These are phyloP conservation scores for Kodamaea arcana DNA, from an alignment of 1,139 yeast genomes.

Conservation along the genomic window DNA sequence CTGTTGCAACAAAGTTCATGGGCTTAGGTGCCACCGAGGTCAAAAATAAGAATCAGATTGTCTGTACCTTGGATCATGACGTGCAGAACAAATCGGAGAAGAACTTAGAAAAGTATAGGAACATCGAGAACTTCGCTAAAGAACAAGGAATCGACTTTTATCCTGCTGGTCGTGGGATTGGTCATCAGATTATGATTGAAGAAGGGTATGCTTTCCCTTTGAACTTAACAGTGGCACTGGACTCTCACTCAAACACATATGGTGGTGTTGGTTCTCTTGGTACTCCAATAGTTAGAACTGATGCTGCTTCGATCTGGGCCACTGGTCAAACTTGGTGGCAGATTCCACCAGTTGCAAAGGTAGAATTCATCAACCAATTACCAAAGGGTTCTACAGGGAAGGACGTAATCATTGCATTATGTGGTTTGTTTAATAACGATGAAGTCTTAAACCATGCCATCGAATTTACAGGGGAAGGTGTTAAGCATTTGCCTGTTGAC, in stretches of 20 bases:
- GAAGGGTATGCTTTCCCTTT: constrained; percentile 98
- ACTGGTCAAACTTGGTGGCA: constrained; percentile 99
- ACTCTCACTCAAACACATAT: constrained; percentile 94
- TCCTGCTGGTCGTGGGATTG: constrained; percentile 98
- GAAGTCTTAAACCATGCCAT: constrained; percentile 97
- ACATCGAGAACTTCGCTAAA: constrained; percentile 83
- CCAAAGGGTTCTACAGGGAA: constrained; percentile 92
- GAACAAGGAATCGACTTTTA: constrained; percentile 95
- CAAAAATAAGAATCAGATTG: constrained; percentile 83
- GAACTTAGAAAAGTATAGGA: constrained; percentile 79
- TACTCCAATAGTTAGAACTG: constrained; percentile 96
- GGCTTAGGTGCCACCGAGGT: constrained; percentile 87
- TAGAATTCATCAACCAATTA: constrained; percentile 75
- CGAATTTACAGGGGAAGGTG: constrained; percentile 89
- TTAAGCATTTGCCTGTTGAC: constrained; percentile 72
- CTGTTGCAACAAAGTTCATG: constrained; percentile 94
- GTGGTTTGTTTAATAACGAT: constrained; percentile 93
- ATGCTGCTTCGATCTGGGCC: constrained; percentile 99
- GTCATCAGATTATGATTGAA: constrained; percentile 98
- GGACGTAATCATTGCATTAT: constrained; percentile 92
- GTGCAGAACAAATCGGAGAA: constrained; percentile 90
- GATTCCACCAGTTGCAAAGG: constrained; percentile 97
- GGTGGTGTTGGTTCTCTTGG: constrained; percentile 97
- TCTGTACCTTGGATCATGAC: constrained; percentile 95
- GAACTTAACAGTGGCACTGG: constrained; percentile 92